Evolutionary conservation across 225 moss, liverwort and hornwort species (phyloP), one percentile per base, ranked within the genome.

Genomic region (Polytrichum commune): DNA sequence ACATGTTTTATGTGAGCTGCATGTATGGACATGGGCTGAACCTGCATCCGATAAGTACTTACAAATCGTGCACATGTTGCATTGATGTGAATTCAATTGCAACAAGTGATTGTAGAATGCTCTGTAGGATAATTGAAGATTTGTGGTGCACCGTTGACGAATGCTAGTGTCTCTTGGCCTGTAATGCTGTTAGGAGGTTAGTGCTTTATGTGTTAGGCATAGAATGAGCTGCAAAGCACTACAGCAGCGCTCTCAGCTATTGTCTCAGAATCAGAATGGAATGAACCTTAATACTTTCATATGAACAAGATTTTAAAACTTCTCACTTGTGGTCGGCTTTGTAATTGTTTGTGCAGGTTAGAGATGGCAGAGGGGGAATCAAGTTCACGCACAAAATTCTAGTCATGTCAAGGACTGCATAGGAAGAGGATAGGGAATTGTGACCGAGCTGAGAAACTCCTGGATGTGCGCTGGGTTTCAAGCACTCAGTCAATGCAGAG

Each of bases 391-490:
- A 74, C 24, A 6, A 60, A 38, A 62, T 63, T 62, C 30, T 58
- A 57, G 73, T 73, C 61, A 73, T 73, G 78, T 74, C 74, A 61
- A 64, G 70, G 72, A 75, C 71, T 53, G 67, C 61, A 62, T 66
- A 67, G 75, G 79, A 75, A 62, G 75, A 29, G 67, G 75, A 35
- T 16, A 23, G 66, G 32, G 66, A 54, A 72, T 69, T 79, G 84
- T 84, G 86, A 84, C 80, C 83, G 69, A 74, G 80, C 76, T 77
- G 77, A 72, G 76, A 71, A 81, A 86, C 82, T 84, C 90, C 86
- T 84, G 86, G 90, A 82, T 76, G 77, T 82, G 82, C 79, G 77
- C 81, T 80, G 83, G 86, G 86, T 84, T 90, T 84, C 78, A 82
- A 69, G 74, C 71, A 70, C 54, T 75, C 77, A 80, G 90, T 91